Base-by-base conservation (phyloP, 768 basidiomycete species). In the Butyriboletus loyo region DNA sequence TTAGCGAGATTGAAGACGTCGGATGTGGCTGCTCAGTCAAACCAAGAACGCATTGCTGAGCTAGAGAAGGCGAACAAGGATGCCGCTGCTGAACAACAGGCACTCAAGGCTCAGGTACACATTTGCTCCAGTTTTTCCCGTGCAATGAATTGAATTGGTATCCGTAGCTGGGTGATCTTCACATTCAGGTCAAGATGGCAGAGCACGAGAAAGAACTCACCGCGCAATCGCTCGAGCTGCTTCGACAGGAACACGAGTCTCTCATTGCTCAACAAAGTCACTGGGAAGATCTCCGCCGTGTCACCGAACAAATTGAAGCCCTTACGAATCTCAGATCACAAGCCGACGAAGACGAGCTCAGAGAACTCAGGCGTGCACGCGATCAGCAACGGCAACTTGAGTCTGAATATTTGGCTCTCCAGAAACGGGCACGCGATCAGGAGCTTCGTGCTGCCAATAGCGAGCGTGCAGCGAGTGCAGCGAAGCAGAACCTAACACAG, bases 261-360 rank as follows among this genome's bases (percentile, higher is more conserved):
- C 71, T 88, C 17, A 42, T 75, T 1, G 72, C 78, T 24, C 86
- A 92, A 57, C 85, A 87, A 61, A 75, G 67, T n/a, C 82, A 87
- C 49, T 91, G 87, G 89, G 86, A 89, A n/a, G 81, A 84, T 39
- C 75, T 92, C 21, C 84, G 77, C 25, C 81, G 79, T 42, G 79
- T 84, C 2, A 77, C 83, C 3, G 86, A 89, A 61, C 87, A 92
- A 67, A 81, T 93, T 28, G 86, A 89, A 49, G 63, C 75, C 44
- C 78, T 93, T 32, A 76, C 85, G 21, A 77, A 70, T 44, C 71
- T 85, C 34, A 76, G 90, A 51, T 76, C 78, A 5, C 82, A 84
- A 61, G 76, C 75, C 11, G 86, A 87, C 56, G 83, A 80, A 57
- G 86, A 86, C 43, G 91, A 92, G 60, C 59, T 89, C 43, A 79